Conservation (phyloP, 2,329 filamentous ascomycete species). For the Fusarium sp. region DNA sequence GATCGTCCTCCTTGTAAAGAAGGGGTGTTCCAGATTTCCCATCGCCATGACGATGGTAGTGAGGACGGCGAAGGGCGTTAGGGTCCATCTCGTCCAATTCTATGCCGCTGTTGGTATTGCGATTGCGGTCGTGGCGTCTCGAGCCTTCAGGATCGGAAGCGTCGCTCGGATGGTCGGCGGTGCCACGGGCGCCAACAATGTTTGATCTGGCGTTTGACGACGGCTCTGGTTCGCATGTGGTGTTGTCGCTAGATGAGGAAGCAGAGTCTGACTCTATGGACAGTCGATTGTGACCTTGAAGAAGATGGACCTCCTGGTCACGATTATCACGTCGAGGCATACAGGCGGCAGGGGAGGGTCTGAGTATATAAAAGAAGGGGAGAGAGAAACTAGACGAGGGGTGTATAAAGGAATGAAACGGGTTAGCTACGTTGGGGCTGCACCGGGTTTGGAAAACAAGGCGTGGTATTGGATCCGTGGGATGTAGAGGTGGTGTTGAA, state of each 20-base stretch:
- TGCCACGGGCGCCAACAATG: conserved; percentile 46
- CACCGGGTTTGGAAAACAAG: conserved; percentile 40
- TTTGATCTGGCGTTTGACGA: conserved; percentile 44
- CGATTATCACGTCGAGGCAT: conserved; percentile 44
- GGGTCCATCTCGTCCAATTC: conserved; percentile 59
- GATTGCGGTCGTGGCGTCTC: conserved; percentile 53
- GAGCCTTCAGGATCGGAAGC: conserved; percentile 49
- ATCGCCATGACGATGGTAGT: conserved; percentile 62
- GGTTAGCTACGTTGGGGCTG: conserved; percentile 32
- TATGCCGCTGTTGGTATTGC: conserved; percentile 51
- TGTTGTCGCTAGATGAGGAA: conserved; percentile 42
- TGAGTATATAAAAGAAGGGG: conserved; percentile 22
- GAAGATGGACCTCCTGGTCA: conserved; percentile 46
- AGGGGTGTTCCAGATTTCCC: conserved; percentile 62
- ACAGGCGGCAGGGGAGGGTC: conserved; percentile 11
- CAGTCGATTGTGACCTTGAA: conserved; percentile 36
- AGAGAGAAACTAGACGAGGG: conserved; percentile 27
- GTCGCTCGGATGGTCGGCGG: conserved; percentile 46
- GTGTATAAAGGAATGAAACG: conserved; percentile 32
- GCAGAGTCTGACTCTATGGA: conserved; percentile 32
- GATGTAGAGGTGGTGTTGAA: conserved; percentile 46
- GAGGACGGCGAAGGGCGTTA: conserved; percentile 58
- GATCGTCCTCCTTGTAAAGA: conserved; percentile 55
- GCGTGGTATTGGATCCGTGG: conserved; percentile 40
- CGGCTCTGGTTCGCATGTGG: conserved; percentile 49